Evolutionary conservation across 805 yeast species (phyloP).

Genomic region (Candida silvicultrix): DNA sequence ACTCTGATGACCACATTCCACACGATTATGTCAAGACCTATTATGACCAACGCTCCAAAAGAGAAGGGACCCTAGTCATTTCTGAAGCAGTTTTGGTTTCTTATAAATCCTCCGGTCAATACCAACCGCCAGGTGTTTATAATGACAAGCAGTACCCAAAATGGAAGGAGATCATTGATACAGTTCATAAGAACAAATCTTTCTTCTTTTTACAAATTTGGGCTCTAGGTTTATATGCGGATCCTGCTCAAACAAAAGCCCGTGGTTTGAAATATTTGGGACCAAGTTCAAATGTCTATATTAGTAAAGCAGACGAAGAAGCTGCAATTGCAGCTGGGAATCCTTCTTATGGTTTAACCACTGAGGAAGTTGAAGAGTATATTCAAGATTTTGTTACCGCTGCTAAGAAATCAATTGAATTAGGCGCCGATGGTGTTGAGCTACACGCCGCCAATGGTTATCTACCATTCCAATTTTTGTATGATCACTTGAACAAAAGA

Average conservation of each 20-base stretch:
- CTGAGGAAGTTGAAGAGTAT: slow-evolving; percentile 31
- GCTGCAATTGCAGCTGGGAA: slow-evolving; percentile 26
- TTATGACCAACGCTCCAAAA: slow-evolving; percentile 44
- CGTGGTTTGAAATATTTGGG: slow-evolving; percentile 29
- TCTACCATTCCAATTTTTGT: slow-evolving; percentile 49
- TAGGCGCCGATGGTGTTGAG: slow-evolving; percentile 56
- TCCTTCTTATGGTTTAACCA: slow-evolving; percentile 18
- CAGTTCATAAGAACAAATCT: slow-evolving; percentile 41
- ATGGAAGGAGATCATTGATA: slow-evolving; percentile 41
- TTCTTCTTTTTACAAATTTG: slow-evolving; percentile 41
- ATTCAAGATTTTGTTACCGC: slow-evolving; percentile 36
- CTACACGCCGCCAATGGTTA: slow-evolving; percentile 67
- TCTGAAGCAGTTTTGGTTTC: slow-evolving; percentile 49
- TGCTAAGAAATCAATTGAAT: slow-evolving; percentile 33
- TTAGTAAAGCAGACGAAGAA: slow-evolving; percentile 20
- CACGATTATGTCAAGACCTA: slow-evolving; percentile 43
- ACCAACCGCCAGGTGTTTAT: slow-evolving; percentile 40
- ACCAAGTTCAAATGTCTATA: slow-evolving; percentile 24
- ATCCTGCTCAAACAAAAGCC: slow-evolving; percentile 24
- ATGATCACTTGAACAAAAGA: slow-evolving; percentile 36
- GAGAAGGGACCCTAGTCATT: slow-evolving; percentile 49
- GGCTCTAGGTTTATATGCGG: slow-evolving; percentile 32
- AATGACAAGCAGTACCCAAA: slow-evolving; percentile 36
- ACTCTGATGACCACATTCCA: slow-evolving; percentile 29
- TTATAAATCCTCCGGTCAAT: slow-evolving; percentile 32